phyloP scores from a whole-genome alignment of 805 yeast genomes.

The Suhomyces kilbournensis region DNA sequence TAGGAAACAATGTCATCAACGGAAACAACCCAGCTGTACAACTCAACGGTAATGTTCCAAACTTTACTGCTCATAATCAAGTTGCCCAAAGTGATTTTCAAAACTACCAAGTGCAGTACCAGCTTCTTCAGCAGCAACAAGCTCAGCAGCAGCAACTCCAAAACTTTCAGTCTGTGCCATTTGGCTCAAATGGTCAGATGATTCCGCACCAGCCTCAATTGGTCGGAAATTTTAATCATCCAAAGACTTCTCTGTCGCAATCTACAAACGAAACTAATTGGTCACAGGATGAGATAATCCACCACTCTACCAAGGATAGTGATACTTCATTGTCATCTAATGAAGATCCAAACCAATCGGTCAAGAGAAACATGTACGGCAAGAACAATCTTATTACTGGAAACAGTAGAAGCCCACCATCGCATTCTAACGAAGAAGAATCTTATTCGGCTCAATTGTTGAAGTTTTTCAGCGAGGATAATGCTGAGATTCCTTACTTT shows the following conservation, averaged over 20 bases:
- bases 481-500: constrained; percentile 57
- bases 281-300: constrained; percentile 38
- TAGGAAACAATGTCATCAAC: constrained; percentile 7
- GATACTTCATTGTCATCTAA: constrained; percentile 39
- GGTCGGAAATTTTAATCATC: constrained; percentile 18
- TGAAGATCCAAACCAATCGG: constrained; percentile 15
- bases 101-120: constrained; percentile 17
- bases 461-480: constrained; percentile 43
- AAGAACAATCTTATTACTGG: neutral
- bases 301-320: constrained; percentile 28
- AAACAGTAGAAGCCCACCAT: constrained; percentile 32
- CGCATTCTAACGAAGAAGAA: constrained; percentile 36
- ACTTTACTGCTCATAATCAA: constrained; percentile 14
- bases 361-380: constrained; percentile 1
- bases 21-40: neutral
- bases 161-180: neutral
- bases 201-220: constrained; percentile 15
- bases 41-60: constrained; percentile 1
- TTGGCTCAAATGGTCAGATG: neutral
- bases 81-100: constrained; percentile 21
- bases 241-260: constrained; percentile 22
- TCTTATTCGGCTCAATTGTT: constrained; percentile 39
- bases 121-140: constrained; percentile 25
- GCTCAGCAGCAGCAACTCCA: constrained; percentile 11
- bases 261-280: constrained; percentile 44